Evolutionary conservation across 345 rosid species (phyloP).

Genomic region (Gynandropsis gynandra): DNA sequence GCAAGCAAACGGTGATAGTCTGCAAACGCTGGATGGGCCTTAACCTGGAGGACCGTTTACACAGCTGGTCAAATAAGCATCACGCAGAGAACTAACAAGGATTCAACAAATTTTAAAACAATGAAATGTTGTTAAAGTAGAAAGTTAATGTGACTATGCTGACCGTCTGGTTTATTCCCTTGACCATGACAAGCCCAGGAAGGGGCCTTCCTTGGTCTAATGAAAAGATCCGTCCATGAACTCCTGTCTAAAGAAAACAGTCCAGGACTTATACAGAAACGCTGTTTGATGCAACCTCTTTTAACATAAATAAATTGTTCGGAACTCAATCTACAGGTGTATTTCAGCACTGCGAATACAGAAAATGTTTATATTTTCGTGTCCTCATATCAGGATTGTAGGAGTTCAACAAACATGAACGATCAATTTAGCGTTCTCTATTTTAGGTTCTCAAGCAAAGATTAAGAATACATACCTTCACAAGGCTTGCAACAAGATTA

Average conservation of each 20-base stretch:
- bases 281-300: neutral
- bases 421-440: neutral
- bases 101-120: neutral
- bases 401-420: neutral
- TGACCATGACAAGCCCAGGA: slow-evolving; percentile 53
- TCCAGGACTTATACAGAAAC: neutral
- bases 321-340: neutral
- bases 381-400: neutral
- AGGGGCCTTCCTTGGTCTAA: slow-evolving; percentile 67
- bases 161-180: slow-evolving; percentile 79
- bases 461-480: slow-evolving; percentile 44
- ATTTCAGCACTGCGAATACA: neutral
- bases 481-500: slow-evolving; percentile 73
- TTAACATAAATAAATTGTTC: neutral
- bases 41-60: slow-evolving; percentile 39
- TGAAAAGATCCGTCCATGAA: slow-evolving; percentile 86
- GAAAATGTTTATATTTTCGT: neutral
- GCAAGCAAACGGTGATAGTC: slow-evolving; percentile 74
- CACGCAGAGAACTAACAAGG: slow-evolving; percentile 1
- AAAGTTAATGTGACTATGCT: neutral
- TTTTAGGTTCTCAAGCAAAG: neutral
- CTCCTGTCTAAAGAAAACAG: slow-evolving; percentile 55
- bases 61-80: neutral
- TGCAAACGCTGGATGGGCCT: slow-evolving; percentile 53
- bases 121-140: neutral